Percentiles rank a stretch among this genome's conserved stretches.
These are phyloP conservation scores for Pleurotus tuber-regium DNA, from an alignment of 768 basidiomycete genomes.

Conservation along the genomic window DNA sequence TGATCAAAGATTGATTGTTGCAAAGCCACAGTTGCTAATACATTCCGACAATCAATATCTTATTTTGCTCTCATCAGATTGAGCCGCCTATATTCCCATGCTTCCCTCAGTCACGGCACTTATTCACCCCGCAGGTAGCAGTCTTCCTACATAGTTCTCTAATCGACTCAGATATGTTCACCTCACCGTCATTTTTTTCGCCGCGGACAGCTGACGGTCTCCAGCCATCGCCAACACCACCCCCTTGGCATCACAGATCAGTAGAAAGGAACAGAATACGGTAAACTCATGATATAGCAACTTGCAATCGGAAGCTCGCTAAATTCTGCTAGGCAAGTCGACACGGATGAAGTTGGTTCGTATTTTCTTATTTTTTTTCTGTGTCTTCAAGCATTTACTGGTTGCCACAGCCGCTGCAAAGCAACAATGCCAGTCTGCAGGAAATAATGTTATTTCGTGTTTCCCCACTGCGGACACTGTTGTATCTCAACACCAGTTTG, in stretches of 20 bases:
- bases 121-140: no score
- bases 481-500: slow-evolving; percentile 73
- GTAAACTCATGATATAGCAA: slow-evolving; percentile 12
- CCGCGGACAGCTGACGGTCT: slow-evolving; percentile 46
- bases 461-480: slow-evolving; percentile 56
- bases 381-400: slow-evolving; percentile 8
- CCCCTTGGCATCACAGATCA: slow-evolving; percentile 20
- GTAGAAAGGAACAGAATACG: slow-evolving; percentile 29
- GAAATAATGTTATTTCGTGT: slow-evolving; percentile 77
- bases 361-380: slow-evolving; percentile 12
- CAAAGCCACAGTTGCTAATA: no score
- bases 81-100: no score
- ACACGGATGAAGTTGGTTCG: slow-evolving; percentile 31
- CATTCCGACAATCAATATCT: no score
- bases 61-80: no score
- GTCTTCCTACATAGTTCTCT: no score
- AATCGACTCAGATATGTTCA: slow-evolving; percentile 30
- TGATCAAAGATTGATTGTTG: no score
- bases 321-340: slow-evolving; percentile 33
- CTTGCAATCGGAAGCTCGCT: slow-evolving; percentile 22
- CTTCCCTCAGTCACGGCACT: no score
- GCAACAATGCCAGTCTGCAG: slow-evolving; percentile 52
- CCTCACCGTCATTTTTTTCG: slow-evolving; percentile 27
- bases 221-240: slow-evolving; percentile 12
- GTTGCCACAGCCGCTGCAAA: slow-evolving; percentile 37